These are phyloP conservation scores for Fonsecaea monophora DNA, from an alignment of 2,329 filamentous ascomycete species.

Conservation along the genomic window DNA sequence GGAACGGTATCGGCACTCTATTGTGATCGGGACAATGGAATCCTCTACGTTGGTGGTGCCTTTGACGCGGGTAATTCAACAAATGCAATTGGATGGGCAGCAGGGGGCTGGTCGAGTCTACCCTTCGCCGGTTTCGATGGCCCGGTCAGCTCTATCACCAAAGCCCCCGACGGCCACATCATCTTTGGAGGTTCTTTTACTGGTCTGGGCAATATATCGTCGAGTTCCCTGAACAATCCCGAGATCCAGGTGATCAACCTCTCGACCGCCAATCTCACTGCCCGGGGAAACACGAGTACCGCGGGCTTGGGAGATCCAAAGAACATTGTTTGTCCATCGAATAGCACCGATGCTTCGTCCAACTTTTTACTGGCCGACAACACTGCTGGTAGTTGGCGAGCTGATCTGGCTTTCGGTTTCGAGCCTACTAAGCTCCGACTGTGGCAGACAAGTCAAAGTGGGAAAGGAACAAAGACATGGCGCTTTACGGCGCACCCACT, in stretches of 20 bases:
- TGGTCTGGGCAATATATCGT: slow-evolving; percentile 73
- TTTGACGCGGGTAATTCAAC: slow-evolving; percentile 82
- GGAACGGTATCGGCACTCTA: slow-evolving; percentile 82
- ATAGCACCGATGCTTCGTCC: slow-evolving; percentile 70
- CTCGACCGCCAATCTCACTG: slow-evolving; percentile 73
- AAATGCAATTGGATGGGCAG: slow-evolving; percentile 84
- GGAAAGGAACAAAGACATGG: slow-evolving; percentile 86
- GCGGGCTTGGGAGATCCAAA: slow-evolving; percentile 75
- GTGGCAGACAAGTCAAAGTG: slow-evolving; percentile 84
- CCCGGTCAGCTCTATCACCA: slow-evolving; percentile 83
- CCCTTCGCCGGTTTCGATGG: slow-evolving; percentile 96
- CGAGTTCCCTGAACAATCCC: slow-evolving; percentile 59
- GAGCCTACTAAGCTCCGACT: slow-evolving; percentile 84
- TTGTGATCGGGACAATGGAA: slow-evolving; percentile 77
- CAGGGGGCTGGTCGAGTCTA: slow-evolving; percentile 74
- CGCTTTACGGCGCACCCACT: slow-evolving; percentile 84
- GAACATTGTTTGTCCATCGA: slow-evolving; percentile 82
- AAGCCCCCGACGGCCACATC: slow-evolving; percentile 80
- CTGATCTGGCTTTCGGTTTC: slow-evolving; percentile 82
- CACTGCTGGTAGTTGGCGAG: slow-evolving; percentile 80
- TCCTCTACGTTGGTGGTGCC: slow-evolving; percentile 89
- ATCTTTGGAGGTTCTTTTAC: slow-evolving; percentile 92
- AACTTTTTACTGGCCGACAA: slow-evolving; percentile 82
- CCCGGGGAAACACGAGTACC: slow-evolving; percentile 61
- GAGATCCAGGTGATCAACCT: slow-evolving; percentile 81